phyloP scores from a whole-genome alignment of 2,329 filamentous ascomycete genomes.

The Pyricularia pennisetigena region DNA sequence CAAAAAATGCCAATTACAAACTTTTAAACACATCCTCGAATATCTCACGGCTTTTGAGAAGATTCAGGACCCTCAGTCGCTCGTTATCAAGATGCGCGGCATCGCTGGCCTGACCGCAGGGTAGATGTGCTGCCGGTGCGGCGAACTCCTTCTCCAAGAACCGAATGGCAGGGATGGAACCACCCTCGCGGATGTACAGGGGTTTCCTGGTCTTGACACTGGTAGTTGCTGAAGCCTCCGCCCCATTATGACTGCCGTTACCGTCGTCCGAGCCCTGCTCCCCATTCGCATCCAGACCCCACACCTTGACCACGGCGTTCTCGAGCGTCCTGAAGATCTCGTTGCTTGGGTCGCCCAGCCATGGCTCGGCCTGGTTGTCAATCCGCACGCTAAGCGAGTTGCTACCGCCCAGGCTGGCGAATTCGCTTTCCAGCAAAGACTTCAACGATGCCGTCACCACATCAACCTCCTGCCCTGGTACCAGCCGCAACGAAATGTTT shows the following conservation, averaged over 20 bases:
- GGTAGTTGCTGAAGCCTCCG: conserved; percentile 8
- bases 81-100: conserved; percentile 93
- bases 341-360: conserved; percentile 87
- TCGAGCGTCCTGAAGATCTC: conserved; percentile 86
- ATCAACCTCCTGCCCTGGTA: conserved; percentile 84
- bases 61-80: conserved; percentile 74
- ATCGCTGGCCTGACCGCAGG: conserved; percentile 91
- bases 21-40: conserved; percentile 76
- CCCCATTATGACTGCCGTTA: background rate
- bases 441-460: conserved; percentile 61
- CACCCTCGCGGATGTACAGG: conserved; percentile 90
- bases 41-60: conserved; percentile 87
- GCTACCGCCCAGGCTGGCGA: conserved; percentile 63
- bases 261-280: conserved; percentile 6
- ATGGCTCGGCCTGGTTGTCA: conserved; percentile 89
- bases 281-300: conserved; percentile 45
- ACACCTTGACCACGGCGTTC: conserved; percentile 73
- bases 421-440: conserved; percentile 59
- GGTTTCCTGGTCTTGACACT: conserved; percentile 46
- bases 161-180: conserved; percentile 86
- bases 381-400: conserved; percentile 77
- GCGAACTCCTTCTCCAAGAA: conserved; percentile 92
- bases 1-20: conserved; percentile 28
- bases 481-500: conserved; percentile 80
- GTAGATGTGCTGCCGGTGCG: conserved; percentile 84